phyloP scores from a whole-genome alignment of 139 green algal genomes.

The Chlorella sp. region DNA sequence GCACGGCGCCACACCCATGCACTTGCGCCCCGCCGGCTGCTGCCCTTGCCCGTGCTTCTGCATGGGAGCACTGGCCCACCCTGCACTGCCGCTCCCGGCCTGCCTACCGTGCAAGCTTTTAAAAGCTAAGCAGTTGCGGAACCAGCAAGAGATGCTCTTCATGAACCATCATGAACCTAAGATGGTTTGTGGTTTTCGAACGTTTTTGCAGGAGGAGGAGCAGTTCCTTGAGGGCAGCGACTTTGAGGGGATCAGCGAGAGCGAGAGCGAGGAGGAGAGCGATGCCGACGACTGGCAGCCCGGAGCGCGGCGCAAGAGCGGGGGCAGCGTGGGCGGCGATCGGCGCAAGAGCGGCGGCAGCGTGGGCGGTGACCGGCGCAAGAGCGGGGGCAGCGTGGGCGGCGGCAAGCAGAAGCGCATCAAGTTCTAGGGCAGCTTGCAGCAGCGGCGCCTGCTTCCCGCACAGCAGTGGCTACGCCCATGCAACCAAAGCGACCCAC shows the following conservation, averaged over 20 bases:
- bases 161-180: neutral
- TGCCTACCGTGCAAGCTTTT: neutral
- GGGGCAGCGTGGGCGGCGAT: neutral
- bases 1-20: too few species aligned
- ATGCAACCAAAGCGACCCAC: neutral
- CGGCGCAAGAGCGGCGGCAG: neutral
- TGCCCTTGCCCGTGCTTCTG: neutral
- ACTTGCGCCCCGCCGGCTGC: too few species aligned
- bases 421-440: neutral
- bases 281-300: conserved; percentile 25
- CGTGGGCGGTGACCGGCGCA: too few species aligned
- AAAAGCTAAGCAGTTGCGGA: neutral
- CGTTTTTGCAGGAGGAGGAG: conserved; percentile 1
- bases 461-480: neutral
- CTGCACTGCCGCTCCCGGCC: neutral
- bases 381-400: neutral
- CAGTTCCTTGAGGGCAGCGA: conserved; percentile 19
- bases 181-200: neutral
- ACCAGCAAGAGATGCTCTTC: neutral
- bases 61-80: neutral
- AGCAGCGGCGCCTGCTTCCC: too few species aligned
- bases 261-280: conserved; percentile 20
- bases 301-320: neutral
- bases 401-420: neutral
- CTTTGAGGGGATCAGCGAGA: conserved; percentile 19